Evolutionary conservation across 805 yeast species (phyloP), one percentile per base, ranked within the genome.

Genomic region (Metschnikowia shivogae): DNA sequence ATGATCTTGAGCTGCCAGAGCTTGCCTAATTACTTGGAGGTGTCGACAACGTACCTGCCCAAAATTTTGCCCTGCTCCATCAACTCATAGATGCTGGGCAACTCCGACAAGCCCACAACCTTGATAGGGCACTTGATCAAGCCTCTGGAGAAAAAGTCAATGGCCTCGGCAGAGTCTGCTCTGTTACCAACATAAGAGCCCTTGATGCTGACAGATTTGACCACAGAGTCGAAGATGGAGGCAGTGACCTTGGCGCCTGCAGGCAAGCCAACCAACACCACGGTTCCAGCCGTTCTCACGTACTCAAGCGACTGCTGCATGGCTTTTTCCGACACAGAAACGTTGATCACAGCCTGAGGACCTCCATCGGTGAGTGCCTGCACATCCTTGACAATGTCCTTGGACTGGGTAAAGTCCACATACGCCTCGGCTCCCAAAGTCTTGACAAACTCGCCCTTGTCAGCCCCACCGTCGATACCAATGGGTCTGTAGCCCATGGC

Each of bases 121-220:
- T 79, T 78, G 72, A 86, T 81, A 57, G 88, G 86, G 51, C 87
- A 78, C 65, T 76, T 73, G 63, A 84, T 84, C 62, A 80, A 70
- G 51, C 90, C 92, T 65, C 87, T 76, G 56, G 74, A 52, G 68
- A 82, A 83, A 77, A 85, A 84, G 58, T 82, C 86, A 54, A 85
- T 68, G 45, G 92, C 89, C 73, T 86, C 90, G 52, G 83, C 77
- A 54, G 92, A 79, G 70, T 88, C 96, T 54, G 85, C 84, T 71
- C 95, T 83, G 80, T 86, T 86, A 59, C 95, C 96, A 52, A 87
- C 95, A 63, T 85, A 85, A 43, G 95, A 86, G 57, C 93, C 95
- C 65, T 74, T 80, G 62, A 87, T 82, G 60, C 73, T 72, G 64
- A 84, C 73, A 47, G 87, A 79, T 70, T 78, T 84, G 55, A 84